Evolutionary conservation across 2,329 filamentous ascomycete genomes (phyloP).

Genomic region (Fusarium drepaniforme): DNA sequence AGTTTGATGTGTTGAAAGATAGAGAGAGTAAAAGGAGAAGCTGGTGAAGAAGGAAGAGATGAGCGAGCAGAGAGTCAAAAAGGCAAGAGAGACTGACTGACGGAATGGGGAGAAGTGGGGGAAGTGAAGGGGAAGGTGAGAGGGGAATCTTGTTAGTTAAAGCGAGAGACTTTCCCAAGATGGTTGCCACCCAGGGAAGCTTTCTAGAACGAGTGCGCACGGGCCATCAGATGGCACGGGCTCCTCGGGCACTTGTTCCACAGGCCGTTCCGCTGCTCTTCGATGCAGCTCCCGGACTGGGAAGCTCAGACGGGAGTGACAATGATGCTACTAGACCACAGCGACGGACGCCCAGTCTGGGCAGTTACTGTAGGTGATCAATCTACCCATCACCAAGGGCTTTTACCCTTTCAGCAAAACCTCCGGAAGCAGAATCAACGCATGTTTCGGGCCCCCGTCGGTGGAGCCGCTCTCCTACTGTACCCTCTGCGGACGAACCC

Average conservation of each 20-base stretch:
- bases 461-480: slow-evolving; percentile 1
- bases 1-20: neutral
- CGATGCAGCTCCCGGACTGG: slow-evolving; percentile 46
- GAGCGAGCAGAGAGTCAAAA: slow-evolving; percentile 12
- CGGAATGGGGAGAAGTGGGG: slow-evolving; percentile 41
- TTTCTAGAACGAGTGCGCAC: slow-evolving; percentile 46
- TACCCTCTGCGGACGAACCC: slow-evolving; percentile 7
- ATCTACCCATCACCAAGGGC: neutral
- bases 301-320: slow-evolving; percentile 17
- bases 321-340: neutral
- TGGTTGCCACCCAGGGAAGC: slow-evolving; percentile 43
- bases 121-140: slow-evolving; percentile 1
- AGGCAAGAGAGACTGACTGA: slow-evolving; percentile 19
- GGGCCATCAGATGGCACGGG: slow-evolving; percentile 25
- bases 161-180: slow-evolving; percentile 31
- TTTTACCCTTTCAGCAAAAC: neutral
- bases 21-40: slow-evolving; percentile 10
- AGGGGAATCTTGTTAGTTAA: slow-evolving; percentile 16
- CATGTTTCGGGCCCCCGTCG: neutral
- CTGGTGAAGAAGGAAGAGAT: slow-evolving; percentile 25
- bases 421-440: slow-evolving; percentile 33
- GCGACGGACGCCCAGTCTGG: neutral
- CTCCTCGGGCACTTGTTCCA: slow-evolving; percentile 41
- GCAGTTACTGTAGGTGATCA: neutral
- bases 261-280: slow-evolving; percentile 42